Conservation (phyloP, 2,329 filamentous ascomycete species). For the Aulographum hederae region DNA sequence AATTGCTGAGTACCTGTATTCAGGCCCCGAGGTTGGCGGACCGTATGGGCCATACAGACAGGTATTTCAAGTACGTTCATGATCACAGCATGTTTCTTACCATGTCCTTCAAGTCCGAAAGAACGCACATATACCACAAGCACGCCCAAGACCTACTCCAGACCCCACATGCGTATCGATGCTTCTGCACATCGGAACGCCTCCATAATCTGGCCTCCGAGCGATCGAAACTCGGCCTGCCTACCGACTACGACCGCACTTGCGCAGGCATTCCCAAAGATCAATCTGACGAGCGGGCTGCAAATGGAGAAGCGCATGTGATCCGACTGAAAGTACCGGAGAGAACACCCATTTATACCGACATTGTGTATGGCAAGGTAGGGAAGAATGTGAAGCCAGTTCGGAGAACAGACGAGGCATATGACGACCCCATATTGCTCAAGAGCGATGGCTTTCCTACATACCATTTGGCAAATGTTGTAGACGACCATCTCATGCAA, state of each 20-base stretch:
- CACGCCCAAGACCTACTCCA: conserved; percentile 53
- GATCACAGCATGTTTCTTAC: conserved; percentile 16
- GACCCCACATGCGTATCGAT: conserved; percentile 67
- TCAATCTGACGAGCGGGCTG: conserved; percentile 54
- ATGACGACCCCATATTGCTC: conserved; percentile 73
- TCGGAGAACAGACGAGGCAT: conserved; percentile 25
- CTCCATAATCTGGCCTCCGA: conserved; percentile 48
- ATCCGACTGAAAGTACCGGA: conserved; percentile 54
- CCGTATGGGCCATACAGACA: conserved; percentile 74
- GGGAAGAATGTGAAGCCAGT: conserved; percentile 11
- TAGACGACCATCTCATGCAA: conserved; percentile 88
- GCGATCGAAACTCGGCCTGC: conserved; percentile 39
- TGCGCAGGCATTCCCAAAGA: conserved; percentile 49
- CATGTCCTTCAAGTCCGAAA: too few relatives aligned
- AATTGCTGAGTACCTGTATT: conserved; percentile 25
- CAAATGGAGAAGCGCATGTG: conserved; percentile 52
- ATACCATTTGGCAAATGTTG: conserved; percentile 92
- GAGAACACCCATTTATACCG: conserved; percentile 45
- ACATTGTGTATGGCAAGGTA: conserved; percentile 62
- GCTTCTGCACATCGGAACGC: conserved; percentile 67
- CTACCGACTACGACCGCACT: conserved; percentile 49
- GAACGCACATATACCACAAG: conserved; percentile 44
- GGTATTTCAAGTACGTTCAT: conserved; percentile 34
- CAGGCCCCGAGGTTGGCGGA: conserved; percentile 65
- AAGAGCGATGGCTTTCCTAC: conserved; percentile 89